Evolutionary conservation across 2,329 filamentous ascomycete genomes (phyloP), one percentile per base, ranked within the genome.

Genomic region (Arthrinium phaeospermum): DNA sequence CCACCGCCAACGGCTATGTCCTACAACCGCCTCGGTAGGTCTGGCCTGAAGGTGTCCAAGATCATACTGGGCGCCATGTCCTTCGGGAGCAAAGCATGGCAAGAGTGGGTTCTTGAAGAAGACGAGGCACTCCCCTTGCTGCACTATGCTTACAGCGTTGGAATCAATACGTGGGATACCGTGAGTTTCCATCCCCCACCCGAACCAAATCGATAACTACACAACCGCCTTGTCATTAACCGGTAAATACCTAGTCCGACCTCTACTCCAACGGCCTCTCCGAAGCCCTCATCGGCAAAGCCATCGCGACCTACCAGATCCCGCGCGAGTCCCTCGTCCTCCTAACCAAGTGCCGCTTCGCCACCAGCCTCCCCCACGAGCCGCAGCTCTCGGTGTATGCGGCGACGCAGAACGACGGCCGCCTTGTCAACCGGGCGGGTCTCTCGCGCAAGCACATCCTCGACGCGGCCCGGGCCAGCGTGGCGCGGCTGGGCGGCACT

Each of bases 401-500:
- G 0, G 70, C 73, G 5, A 75, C 72, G 0, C 75, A 72, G 13
- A 86, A 86, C 72, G 83, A 86, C 73, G 83, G 82, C 22, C 80
- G 79, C 0, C 77, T 81, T 64, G 73, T 73, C 37, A 89, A 87
- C 75, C 81, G 83, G 61, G 80, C 83, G 24, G 91, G 91, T 0
- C 81, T 93, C 41, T 89, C 86, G 49, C 83, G 91, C 57, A 91
- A 90, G 77, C 88, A 91, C 75, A 91, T 93, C 75, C 88, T 93
- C 74, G 87, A 91, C 75, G 90, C 90, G 0, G 91, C 93, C 3
- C 87, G 93, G 67, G 85, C 82, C 70, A 90, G 87, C 74, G 81
- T 90, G 1, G 81, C 85, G 75, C 80, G 89, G 13, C 81, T 92
- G 47, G 86, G 85, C 37, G 47, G 47, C 22, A 90, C 86, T 1